These are phyloP conservation scores for Syzygium malaccense DNA, from an alignment of 441 rosid genomes.

Conservation along the genomic window DNA sequence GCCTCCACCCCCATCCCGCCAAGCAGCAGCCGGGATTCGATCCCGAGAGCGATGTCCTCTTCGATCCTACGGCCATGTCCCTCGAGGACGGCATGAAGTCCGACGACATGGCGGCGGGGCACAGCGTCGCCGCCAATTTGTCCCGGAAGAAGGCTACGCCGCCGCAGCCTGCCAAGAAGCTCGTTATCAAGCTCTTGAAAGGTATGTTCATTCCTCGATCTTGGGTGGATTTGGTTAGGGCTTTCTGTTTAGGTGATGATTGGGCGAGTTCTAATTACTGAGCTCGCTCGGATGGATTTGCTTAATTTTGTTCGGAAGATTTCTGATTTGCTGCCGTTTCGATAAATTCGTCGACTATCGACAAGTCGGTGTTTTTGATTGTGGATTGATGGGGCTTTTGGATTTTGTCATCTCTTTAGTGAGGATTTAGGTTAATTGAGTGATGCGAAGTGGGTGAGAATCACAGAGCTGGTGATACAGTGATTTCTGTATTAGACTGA, in stretches of 20 bases:
- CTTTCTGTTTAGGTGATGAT: not conserved
- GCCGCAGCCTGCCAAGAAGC: conserved; percentile 91
- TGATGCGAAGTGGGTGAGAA: not conserved
- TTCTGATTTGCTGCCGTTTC: not conserved
- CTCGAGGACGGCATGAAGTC: conserved; percentile 67
- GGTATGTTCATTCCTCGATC: conserved; percentile 22
- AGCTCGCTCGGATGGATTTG: not conserved
- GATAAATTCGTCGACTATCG: not conserved
- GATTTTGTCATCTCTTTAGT: not conserved
- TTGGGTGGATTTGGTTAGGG: not conserved
- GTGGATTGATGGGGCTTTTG: not conserved
- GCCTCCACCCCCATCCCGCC: conserved; percentile 40
- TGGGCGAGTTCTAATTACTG: not conserved
- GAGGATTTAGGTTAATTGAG: not conserved
- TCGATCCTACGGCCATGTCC: conserved; percentile 44
- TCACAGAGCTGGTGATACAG: not conserved
- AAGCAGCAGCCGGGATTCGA: conserved; percentile 7
- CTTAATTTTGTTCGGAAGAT: not conserved
- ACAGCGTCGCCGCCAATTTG: conserved; percentile 64
- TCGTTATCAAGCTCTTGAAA: conserved; percentile 84
- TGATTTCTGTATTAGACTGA: not conserved
- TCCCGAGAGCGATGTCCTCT: conserved; percentile 29
- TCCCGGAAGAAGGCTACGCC: conserved; percentile 88
- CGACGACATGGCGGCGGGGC: conserved; percentile 27
- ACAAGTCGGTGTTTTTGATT: not conserved